Conservation (phyloP, 345 rosid genomes). For the Aquilaria yunnanensis region DNA sequence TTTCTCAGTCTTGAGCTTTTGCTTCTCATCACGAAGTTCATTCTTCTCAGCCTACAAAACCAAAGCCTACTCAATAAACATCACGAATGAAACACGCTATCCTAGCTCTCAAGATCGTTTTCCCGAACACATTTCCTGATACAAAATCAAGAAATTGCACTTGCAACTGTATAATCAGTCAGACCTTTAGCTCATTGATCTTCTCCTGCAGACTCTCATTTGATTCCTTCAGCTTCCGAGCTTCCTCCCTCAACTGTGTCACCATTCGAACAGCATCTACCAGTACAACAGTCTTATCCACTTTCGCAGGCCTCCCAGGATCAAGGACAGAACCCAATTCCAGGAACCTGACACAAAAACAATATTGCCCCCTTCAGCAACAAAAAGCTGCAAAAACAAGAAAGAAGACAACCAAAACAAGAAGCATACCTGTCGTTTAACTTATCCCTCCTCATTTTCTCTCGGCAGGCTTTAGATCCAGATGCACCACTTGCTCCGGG, state of each 20-base stretch:
- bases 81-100: not conserved
- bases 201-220: slow-evolving; percentile 40
- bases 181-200: slow-evolving; percentile 46
- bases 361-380: slow-evolving; percentile 6
- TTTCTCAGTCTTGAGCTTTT: slow-evolving; percentile 74
- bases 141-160: not conserved
- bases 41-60: slow-evolving; percentile 57
- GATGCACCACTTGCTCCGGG: slow-evolving; percentile 25
- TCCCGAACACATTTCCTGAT: not conserved
- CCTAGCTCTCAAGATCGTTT: not conserved
- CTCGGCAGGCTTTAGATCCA: slow-evolving; percentile 56
- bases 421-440: slow-evolving; percentile 45
- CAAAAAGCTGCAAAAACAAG: not conserved
- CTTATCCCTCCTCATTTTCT: slow-evolving; percentile 50
- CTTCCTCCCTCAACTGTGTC: slow-evolving; percentile 42
- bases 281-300: slow-evolving; percentile 47
- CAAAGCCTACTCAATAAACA: slow-evolving; percentile 1
- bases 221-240: slow-evolving; percentile 43
- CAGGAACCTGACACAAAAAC: slow-evolving; percentile 28
- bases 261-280: slow-evolving; percentile 48
- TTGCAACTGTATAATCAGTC: not conserved
- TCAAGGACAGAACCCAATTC: slow-evolving; percentile 52
- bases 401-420: slow-evolving; percentile 1
- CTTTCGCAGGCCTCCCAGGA: slow-evolving; percentile 48
- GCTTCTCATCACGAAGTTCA: slow-evolving; percentile 74